Evolutionary conservation across 2,329 filamentous ascomycete genomes (phyloP).

Genomic region (Aspergillus floridensis): DNA sequence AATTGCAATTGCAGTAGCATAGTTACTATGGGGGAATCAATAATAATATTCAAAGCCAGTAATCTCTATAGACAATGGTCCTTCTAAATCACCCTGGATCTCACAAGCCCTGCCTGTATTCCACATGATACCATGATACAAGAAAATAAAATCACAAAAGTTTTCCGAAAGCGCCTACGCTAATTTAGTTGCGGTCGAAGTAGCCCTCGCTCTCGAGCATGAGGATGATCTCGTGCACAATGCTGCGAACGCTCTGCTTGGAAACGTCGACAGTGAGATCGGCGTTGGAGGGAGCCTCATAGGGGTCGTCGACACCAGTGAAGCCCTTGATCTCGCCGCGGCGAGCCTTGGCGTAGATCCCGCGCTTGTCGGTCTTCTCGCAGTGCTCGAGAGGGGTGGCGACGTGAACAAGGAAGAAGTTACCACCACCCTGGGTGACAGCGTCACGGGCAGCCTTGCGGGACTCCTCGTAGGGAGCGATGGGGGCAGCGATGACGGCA

Average conservation of each 20-base stretch:
- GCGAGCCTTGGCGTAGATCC: constrained; percentile 81
- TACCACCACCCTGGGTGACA: constrained; percentile 71
- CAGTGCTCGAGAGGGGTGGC: constrained; percentile 87
- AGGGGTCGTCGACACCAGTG: constrained; percentile 96
- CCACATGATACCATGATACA: constrained; percentile 14
- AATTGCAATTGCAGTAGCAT: constrained; percentile 10
- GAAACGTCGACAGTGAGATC: constrained; percentile 81
- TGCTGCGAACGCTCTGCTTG: constrained; percentile 84
- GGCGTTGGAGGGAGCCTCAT: constrained; percentile 78
- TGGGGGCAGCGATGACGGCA: constrained; percentile 93
- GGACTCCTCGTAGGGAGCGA: constrained; percentile 83
- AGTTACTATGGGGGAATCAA: constrained; percentile 21
- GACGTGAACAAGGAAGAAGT: constrained; percentile 94
- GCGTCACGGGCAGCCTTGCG: constrained; percentile 76
- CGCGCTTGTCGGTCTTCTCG: constrained; percentile 92
- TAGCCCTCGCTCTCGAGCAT: constrained; percentile 86
- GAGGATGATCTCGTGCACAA: constrained; percentile 95
- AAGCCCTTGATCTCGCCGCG: constrained; percentile 94
- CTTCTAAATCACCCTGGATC: constrained; percentile 12
- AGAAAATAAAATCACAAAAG: constrained; percentile 16
- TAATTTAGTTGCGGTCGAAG: constrained; percentile 60
- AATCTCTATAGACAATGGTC: constrained; percentile 19
- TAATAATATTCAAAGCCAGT: constrained; percentile 18
- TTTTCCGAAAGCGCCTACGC: constrained; percentile 12
- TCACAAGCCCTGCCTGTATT: constrained; percentile 15